A percentile compares a stretch with the other conserved stretches of the same genome.
These are phyloP conservation scores for Arabidopsis thaliana DNA, from an alignment of 345 rosid species.

Conservation along the genomic window TAIR10.1 NC_003070.9:6905501-6906000, in stretches of 20 bases:
- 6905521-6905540: background rate
- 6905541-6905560: no score
- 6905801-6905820: background rate
- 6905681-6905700: constrained; percentile 67
- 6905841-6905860: background rate
- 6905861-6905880: background rate
- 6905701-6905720: constrained; percentile 67
- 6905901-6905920: background rate
- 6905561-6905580: no score
- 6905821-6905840: background rate
- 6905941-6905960: background rate
- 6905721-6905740: constrained; percentile 73
- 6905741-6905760: constrained; percentile 72
- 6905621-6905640: constrained; percentile 72
- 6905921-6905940: background rate
- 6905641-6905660: constrained; percentile 62
- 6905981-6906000: background rate
- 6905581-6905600: background rate
- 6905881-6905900: background rate
- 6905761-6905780: constrained; percentile 70
- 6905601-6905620: background rate
- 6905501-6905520: background rate
- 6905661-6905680: constrained; percentile 84
- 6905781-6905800: constrained; percentile 55
- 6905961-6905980: background rate